Evolutionary conservation across 352 stramenopile species (phyloP).

Genomic region (Phytopythium boreale): DNA sequence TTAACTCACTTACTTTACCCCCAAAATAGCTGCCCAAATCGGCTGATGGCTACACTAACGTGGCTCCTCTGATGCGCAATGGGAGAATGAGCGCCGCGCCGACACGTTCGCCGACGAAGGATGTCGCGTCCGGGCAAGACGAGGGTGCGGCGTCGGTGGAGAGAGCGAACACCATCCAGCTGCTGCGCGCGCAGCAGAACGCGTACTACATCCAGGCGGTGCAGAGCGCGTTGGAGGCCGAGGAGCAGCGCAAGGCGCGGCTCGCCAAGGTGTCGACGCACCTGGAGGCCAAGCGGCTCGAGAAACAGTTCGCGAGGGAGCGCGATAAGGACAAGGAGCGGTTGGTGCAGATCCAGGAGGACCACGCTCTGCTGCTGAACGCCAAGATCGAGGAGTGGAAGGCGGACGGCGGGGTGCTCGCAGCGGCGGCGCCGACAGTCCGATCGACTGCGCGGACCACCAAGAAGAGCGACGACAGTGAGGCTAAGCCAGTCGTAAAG

Average conservation of each 20-base stretch:
- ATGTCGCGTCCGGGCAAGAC: neutral
- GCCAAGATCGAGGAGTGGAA: slow-evolving; percentile 59
- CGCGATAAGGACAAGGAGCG: slow-evolving; percentile 42
- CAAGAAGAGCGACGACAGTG: neutral
- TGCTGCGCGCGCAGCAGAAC: slow-evolving; percentile 22
- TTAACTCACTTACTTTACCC: neutral
- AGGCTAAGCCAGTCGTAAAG: slow-evolving; percentile 25
- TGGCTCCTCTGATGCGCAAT: neutral
- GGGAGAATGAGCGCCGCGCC: neutral
- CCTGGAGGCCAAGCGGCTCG: slow-evolving; percentile 40
- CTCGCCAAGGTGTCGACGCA: slow-evolving; percentile 34
- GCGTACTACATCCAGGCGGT: slow-evolving; percentile 57
- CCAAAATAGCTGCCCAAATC: neutral
- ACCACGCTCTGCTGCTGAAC: slow-evolving; percentile 47
- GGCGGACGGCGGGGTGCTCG: slow-evolving; percentile 18
- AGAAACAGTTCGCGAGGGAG: slow-evolving; percentile 53
- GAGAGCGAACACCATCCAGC: slow-evolving; percentile 9
- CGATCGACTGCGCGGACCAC: neutral
- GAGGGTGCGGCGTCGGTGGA: neutral
- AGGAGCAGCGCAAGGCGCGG: slow-evolving; percentile 44
- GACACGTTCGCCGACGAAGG: slow-evolving; percentile 1
- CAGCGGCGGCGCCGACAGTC: neutral
- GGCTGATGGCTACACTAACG: neutral
- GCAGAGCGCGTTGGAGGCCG: slow-evolving; percentile 45
- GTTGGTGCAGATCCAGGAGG: slow-evolving; percentile 57